Base-by-base conservation (phyloP, 805 yeast genomes). In the Kodamaea fukazawae region DNA sequence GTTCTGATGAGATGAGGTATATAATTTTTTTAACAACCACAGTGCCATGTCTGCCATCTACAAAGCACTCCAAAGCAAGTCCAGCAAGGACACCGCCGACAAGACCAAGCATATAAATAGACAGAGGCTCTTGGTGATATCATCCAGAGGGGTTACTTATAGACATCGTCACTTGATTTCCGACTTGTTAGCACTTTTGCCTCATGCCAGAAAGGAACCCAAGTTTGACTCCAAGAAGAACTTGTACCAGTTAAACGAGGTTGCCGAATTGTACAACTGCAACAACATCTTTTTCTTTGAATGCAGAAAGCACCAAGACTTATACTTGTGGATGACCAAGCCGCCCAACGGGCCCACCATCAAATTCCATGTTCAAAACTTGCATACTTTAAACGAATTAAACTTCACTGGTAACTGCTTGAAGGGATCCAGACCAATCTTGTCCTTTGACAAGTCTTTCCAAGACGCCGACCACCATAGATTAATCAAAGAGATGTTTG, bases 321-420 rank as follows among this genome's bases (percentile, higher is more conserved):
- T 93, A 56, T 93, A 93, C 63, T 64, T 93, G 63, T 93, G 97
- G 96, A 63, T 93, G 48, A 79, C 96, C 25, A 91, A 93, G 65
- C 93, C 98, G 20, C 99, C 99, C 31, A 91, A 93, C 61, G 99
- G 99, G 1, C 99, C 99, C 44, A 91, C 97, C 16, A 70, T 86
- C 55, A 93, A 93, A 65, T 91, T 93, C 63, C 93, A 84, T 60
- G 76, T 93, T 44, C 96, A 91, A 67, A 93, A 93, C 65, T 73
- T 93, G 67, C 98, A 93, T 64, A 93, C 98, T 25, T 79, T 89
- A 73, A 96, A 90, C 57, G 99, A 93, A 65, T 73, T 93, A 48
- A 90, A 93, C 61, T 93, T 93, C 69, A 89, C 96, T 9, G 99
- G 99, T 37, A 93, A 93, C 68, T 88, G 96, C 58, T 71, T 93